A percentile compares a stretch with the other conserved stretches of the same genome.
These are phyloP conservation scores for Fusarium sp. DNA, from an alignment of 2,329 filamentous ascomycete species.

Conservation along the genomic window DNA sequence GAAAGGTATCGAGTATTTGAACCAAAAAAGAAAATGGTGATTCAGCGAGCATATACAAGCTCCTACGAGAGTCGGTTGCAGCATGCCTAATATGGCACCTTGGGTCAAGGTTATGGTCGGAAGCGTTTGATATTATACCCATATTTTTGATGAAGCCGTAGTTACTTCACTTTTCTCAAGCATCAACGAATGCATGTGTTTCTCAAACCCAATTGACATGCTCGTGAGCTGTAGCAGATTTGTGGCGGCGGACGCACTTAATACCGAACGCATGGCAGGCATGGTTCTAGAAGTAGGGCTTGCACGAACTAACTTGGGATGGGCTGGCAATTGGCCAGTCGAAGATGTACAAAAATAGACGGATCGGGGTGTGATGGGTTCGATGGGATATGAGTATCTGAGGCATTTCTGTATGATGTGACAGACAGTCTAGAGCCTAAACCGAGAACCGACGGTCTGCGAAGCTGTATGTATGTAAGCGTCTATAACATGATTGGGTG, in stretches of 20 bases:
- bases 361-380: constrained; percentile 14
- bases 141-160: constrained; percentile 38
- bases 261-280: constrained; percentile 18
- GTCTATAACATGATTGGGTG: neutral
- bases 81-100: constrained; percentile 36
- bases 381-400: constrained; percentile 9
- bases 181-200: constrained; percentile 43
- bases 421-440: constrained; percentile 5
- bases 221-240: constrained; percentile 14
- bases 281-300: constrained; percentile 36
- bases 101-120: constrained; percentile 36
- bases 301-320: constrained; percentile 15
- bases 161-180: constrained; percentile 37
- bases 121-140: constrained; percentile 47
- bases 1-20: constrained; percentile 17
- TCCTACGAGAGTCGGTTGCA: constrained; percentile 12
- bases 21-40: constrained; percentile 18
- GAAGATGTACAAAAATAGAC: constrained; percentile 6
- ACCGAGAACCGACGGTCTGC: constrained; percentile 1
- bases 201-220: constrained; percentile 14
- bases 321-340: constrained; percentile 24
- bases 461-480: neutral
- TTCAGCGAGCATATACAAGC: constrained; percentile 16
- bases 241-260: constrained; percentile 8
- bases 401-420: constrained; percentile 2